These are phyloP conservation scores for Phytophthora pluvialis DNA, from an alignment of 352 stramenopile genomes.

Conservation along the genomic window DNA sequence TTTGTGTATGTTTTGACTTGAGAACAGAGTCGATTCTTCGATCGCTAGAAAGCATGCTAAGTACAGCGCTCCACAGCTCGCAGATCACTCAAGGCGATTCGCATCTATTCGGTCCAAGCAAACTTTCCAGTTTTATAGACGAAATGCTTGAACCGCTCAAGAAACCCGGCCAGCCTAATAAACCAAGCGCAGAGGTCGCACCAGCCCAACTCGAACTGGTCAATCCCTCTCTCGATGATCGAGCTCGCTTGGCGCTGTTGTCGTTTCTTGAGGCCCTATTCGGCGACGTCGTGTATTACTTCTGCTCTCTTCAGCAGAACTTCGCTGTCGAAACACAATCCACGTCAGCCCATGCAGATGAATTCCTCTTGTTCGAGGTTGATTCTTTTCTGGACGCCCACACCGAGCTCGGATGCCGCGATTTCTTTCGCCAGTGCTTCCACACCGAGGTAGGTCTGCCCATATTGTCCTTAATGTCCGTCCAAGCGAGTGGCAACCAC, in stretches of 20 bases:
- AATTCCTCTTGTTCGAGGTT: slow-evolving; percentile 63
- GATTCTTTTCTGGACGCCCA: slow-evolving; percentile 69
- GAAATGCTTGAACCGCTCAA: slow-evolving; percentile 33
- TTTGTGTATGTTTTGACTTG: slow-evolving; percentile 1
- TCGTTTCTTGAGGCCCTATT: slow-evolving; percentile 68
- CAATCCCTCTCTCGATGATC: slow-evolving; percentile 26
- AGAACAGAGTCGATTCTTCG: slow-evolving; percentile 60
- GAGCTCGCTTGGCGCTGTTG: slow-evolving; percentile 52
- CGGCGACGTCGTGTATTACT: slow-evolving; percentile 67
- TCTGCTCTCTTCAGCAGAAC: slow-evolving; percentile 60
- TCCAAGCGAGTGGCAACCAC: too few relatives aligned
- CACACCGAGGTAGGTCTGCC: slow-evolving; percentile 57
- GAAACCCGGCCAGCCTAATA: background rate
- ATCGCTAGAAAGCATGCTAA: slow-evolving; percentile 52
- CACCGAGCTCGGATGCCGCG: slow-evolving; percentile 73
- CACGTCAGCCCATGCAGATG: slow-evolving; percentile 16
- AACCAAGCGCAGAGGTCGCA: slow-evolving; percentile 12
- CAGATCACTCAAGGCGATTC: slow-evolving; percentile 54
- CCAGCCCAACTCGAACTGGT: background rate
- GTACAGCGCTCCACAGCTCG: slow-evolving; percentile 44
- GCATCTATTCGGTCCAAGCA: slow-evolving; percentile 47
- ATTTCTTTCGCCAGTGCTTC: slow-evolving; percentile 83
- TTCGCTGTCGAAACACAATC: slow-evolving; percentile 31
- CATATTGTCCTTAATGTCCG: too few relatives aligned
- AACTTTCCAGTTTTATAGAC: slow-evolving; percentile 31